Conservation (phyloP, 2,329 filamentous ascomycete species). For the Onygenales sp. region DNA sequence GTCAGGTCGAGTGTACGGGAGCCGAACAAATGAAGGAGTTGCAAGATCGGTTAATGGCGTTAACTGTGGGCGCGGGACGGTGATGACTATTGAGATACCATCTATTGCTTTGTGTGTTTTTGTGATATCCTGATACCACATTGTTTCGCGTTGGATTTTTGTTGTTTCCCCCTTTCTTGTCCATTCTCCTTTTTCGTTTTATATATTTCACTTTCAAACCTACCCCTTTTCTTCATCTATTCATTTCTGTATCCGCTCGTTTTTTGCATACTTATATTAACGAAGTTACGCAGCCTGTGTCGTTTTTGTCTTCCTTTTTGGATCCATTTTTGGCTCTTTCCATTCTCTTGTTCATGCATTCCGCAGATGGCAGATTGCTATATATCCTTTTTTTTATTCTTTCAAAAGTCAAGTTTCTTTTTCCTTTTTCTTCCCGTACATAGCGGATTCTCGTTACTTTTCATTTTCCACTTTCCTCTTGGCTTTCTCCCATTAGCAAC, state of each 20-base stretch:
- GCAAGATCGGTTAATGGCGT: constrained; percentile 7
- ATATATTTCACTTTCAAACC: background rate
- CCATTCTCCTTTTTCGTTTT: background rate
- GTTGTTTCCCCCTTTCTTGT: background rate
- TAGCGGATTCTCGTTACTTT: too few species aligned
- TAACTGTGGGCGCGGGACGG: background rate
- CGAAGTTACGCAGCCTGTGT: constrained; percentile 3
- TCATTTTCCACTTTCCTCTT: too few species aligned
- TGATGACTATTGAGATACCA: background rate
- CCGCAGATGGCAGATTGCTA: background rate
- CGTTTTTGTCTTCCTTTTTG: background rate
- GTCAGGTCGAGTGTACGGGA: constrained; percentile 8
- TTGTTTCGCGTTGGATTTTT: constrained; percentile 1
- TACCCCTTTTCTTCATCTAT: background rate
- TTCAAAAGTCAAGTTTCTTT: background rate
- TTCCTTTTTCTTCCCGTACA: too few species aligned
- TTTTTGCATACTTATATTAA: background rate
- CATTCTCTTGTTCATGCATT: background rate
- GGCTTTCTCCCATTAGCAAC: too few species aligned
- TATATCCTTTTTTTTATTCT: background rate
- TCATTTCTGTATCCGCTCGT: background rate
- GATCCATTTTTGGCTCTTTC: background rate
- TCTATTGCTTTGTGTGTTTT: background rate
- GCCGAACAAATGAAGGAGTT: constrained; percentile 8
- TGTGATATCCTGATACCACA: background rate